Percentiles rank a stretch among this genome's conserved stretches.
Evolutionary conservation across 2,329 filamentous ascomycete species (phyloP).

Genomic region (Ceratocystis cubensis): DNA sequence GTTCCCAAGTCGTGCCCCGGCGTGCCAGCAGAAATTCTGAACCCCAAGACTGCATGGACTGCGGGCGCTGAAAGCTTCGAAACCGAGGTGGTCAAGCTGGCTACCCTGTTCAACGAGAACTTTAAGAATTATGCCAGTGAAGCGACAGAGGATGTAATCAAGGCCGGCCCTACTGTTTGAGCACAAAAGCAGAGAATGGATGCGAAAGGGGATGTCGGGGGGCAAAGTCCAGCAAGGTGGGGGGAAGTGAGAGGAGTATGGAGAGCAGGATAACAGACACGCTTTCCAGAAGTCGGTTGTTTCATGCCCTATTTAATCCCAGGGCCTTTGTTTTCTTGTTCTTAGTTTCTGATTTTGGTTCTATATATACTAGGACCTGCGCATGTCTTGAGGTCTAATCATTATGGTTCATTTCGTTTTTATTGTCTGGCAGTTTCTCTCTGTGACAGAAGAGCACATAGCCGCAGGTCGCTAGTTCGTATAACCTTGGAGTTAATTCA

Average conservation of each 20-base stretch:
- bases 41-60: conserved; percentile 89
- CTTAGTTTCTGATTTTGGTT: not conserved
- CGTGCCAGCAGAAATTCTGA: conserved; percentile 84
- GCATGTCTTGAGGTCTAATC: not conserved
- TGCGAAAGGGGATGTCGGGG: not conserved
- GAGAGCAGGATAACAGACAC: conserved; percentile 9
- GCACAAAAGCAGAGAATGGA: not conserved
- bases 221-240: not conserved
- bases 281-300: not conserved
- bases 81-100: conserved; percentile 81
- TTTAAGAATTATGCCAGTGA: conserved; percentile 89
- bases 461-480: not conserved
- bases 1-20: conserved; percentile 86
- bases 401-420: not conserved
- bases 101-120: conserved; percentile 83
- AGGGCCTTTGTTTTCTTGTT: not conserved
- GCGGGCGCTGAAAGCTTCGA: conserved; percentile 70
- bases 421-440: not conserved
- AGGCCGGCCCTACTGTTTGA: conserved; percentile 40
- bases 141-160: conserved; percentile 67
- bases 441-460: not conserved
- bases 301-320: not conserved
- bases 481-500: not conserved
- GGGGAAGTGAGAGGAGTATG: not conserved
- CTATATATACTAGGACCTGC: not conserved